These are phyloP conservation scores for Solanum pinnatisectum DNA, from an alignment of 257 asterid species.

Conservation along the genomic window DNA sequence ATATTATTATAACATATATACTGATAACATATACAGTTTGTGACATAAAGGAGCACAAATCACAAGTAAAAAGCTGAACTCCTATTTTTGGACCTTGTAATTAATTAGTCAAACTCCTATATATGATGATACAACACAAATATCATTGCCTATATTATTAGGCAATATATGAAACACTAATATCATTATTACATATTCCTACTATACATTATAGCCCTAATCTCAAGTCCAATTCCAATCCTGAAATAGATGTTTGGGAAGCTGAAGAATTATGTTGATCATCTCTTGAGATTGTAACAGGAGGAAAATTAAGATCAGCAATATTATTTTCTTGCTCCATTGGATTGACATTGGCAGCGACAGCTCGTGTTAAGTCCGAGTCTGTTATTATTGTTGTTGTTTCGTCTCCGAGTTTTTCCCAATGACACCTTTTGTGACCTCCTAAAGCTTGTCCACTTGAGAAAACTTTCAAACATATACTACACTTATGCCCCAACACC, in stretches of 20 bases:
- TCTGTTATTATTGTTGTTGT: background rate
- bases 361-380: constrained; percentile 4
- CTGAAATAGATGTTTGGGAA: constrained; percentile 15
- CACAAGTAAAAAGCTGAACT: background rate
- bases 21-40: background rate
- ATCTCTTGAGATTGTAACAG: constrained; percentile 6
- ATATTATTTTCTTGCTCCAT: background rate
- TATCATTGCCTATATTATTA: background rate
- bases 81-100: background rate
- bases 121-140: background rate
- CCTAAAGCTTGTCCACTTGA: constrained; percentile 74
- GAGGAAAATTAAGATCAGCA: constrained; percentile 20
- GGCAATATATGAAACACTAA: background rate
- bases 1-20: background rate
- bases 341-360: background rate
- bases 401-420: constrained; percentile 37
- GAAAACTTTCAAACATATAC: constrained; percentile 59
- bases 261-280: constrained; percentile 12
- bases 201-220: constrained; percentile 38
- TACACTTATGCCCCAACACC: constrained; percentile 36
- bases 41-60: background rate
- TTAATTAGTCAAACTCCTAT: background rate
- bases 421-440: constrained; percentile 80
- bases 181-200: background rate
- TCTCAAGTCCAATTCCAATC: constrained; percentile 36